A percentile compares a stretch with the other conserved stretches of the same genome.
phyloP scores from a whole-genome alignment of 2,329 filamentous ascomycete species.

The Davidsoniella virescens region DNA sequence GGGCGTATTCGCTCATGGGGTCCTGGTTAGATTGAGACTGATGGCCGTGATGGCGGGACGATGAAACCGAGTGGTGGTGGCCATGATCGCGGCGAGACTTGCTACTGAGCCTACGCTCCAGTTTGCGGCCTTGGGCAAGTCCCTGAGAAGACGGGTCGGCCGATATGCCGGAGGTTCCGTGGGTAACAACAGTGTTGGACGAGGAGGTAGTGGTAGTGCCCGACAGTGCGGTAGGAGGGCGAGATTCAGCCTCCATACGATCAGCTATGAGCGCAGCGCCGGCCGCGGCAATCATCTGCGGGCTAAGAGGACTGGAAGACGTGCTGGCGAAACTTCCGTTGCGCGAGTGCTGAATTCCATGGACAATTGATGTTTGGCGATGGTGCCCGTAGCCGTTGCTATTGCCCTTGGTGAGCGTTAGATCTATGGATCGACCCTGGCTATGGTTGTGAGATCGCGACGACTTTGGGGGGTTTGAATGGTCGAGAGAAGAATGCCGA shows the following conservation, averaged over 20 bases:
- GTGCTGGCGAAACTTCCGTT: slow-evolving; percentile 76
- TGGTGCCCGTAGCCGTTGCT: slow-evolving; percentile 61
- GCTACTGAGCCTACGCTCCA: slow-evolving; percentile 43
- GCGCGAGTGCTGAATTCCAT: slow-evolving; percentile 83
- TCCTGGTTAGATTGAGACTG: slow-evolving; percentile 52
- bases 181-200: slow-evolving; percentile 15
- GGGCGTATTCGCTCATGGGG: slow-evolving; percentile 92
- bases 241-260: slow-evolving; percentile 30
- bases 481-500: slow-evolving; percentile 42
- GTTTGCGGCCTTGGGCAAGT: slow-evolving; percentile 31
- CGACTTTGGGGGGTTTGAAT: slow-evolving; percentile 24
- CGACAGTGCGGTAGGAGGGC: slow-evolving; percentile 22
- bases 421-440: slow-evolving; percentile 26
- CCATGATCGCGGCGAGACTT: slow-evolving; percentile 55
- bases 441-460: slow-evolving; percentile 17
- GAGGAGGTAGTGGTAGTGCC: slow-evolving; percentile 30
- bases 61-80: slow-evolving; percentile 60
- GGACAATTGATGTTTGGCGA: slow-evolving; percentile 90
- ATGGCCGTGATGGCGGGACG: slow-evolving; percentile 42
- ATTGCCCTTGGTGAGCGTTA: slow-evolving; percentile 30
- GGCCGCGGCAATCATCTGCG: slow-evolving; percentile 63
- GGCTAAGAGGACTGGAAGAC: slow-evolving; percentile 70
- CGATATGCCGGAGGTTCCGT: slow-evolving; percentile 24
- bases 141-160: slow-evolving; percentile 28
- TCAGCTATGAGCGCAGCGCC: slow-evolving; percentile 39